Evolutionary conservation across 495 filamentous ascomycete genomes (phyloP).

Genomic region (Xylaria curta): DNA sequence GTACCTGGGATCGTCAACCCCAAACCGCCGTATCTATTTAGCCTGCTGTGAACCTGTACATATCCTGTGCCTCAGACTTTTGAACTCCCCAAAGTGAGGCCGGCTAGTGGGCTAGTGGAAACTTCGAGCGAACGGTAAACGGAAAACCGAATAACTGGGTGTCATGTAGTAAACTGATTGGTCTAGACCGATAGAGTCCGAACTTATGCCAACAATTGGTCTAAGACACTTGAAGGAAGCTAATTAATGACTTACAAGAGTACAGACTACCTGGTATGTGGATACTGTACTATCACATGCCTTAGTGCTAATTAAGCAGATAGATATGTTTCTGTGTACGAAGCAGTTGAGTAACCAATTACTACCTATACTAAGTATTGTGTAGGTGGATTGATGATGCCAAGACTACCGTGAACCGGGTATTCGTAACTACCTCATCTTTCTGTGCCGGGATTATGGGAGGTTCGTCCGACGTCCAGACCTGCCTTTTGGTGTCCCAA

Average conservation of each 20-base stretch:
- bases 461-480: constrained; percentile 7
- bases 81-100: background rate
- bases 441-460: background rate
- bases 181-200: no score
- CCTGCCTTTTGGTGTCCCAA: constrained; percentile 3
- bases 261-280: background rate
- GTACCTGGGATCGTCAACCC: background rate
- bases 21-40: background rate
- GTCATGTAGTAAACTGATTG: no score
- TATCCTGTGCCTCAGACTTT: background rate
- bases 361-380: background rate
- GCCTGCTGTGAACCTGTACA: background rate
- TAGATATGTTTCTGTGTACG: background rate
- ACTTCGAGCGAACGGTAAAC: background rate
- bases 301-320: no score
- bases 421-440: background rate
- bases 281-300: background rate
- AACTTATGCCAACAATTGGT: background rate
- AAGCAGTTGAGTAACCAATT: background rate
- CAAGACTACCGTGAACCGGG: constrained; percentile 3
- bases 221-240: background rate
- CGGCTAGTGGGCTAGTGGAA: background rate
- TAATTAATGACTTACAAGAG: background rate
- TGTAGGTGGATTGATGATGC: background rate
- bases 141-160: background rate